phyloP scores from a whole-genome alignment of 176 grass and related monocot species.

The Melocanna baccifera region DNA sequence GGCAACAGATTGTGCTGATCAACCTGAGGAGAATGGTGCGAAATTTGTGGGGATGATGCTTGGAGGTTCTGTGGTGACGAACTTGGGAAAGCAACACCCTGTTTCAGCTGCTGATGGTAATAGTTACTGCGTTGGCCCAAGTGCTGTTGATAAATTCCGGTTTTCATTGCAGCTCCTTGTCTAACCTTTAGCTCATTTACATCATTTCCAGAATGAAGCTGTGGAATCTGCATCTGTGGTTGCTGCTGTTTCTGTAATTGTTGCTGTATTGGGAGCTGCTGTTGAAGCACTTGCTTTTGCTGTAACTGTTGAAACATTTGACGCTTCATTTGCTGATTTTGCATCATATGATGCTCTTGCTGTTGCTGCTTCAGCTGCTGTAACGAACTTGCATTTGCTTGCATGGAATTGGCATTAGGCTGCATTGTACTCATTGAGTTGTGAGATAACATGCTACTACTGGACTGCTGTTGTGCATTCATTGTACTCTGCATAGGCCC shows the following conservation, averaged over 20 bases:
- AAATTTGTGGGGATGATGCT: conserved; percentile 95
- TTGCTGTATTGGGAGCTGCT: conserved; percentile 50
- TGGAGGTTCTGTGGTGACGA: conserved; percentile 91
- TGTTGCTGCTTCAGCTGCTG: conserved; percentile 77
- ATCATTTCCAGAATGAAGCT: conserved; percentile 66
- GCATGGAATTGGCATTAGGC: conserved; percentile 55
- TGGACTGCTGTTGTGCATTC: conserved; percentile 52
- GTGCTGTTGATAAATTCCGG: conserved; percentile 76
- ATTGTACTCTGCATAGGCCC: conserved; percentile 44
- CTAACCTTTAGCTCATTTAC: conserved; percentile 69
- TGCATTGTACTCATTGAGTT: conserved; percentile 55
- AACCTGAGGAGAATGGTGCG: conserved; percentile 81
- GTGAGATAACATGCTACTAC: conserved; percentile 57
- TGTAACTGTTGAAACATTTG: conserved; percentile 54
- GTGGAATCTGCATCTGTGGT: conserved; percentile 56
- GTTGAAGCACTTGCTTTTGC: conserved; percentile 57
- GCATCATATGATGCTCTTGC: conserved; percentile 68
- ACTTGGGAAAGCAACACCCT: conserved; percentile 63
- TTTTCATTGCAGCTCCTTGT: conserved; percentile 67
- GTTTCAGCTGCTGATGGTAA: conserved; percentile 77
- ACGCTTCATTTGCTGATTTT: conserved; percentile 65
- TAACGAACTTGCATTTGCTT: conserved; percentile 56
- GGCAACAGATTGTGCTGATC: conserved; percentile 78
- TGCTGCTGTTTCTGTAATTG: conserved; percentile 66
- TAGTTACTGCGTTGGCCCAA: conserved; percentile 48